phyloP scores from a whole-genome alignment of 306 rosid species.

The Gastrolobium bilobum region DNA sequence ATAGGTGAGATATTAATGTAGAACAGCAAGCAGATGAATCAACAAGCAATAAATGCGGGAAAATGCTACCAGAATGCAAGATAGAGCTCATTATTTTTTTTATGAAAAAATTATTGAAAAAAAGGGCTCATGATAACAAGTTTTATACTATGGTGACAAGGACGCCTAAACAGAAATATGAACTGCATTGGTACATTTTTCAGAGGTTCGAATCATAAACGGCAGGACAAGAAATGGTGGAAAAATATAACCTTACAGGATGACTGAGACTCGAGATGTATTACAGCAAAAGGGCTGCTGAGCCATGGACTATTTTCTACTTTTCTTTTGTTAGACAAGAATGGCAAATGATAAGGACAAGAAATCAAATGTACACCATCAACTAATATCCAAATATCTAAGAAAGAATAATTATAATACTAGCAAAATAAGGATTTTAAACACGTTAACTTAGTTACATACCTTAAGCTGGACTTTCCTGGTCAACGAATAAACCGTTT shows the following conservation, averaged over 20 bases:
- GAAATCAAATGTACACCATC: conserved; percentile 10
- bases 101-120: not conserved
- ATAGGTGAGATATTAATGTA: conserved; percentile 15
- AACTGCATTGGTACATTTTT: not conserved
- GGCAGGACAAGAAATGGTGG: not conserved
- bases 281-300: not conserved
- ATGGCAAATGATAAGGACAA: not conserved
- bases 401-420: not conserved
- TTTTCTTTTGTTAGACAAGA: not conserved
- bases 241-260: not conserved
- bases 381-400: conserved; percentile 27
- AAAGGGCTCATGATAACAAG: not conserved
- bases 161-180: not conserved
- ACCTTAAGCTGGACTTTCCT: conserved; percentile 87
- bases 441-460: conserved; percentile 39
- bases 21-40: conserved; percentile 36
- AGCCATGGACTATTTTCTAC: not conserved
- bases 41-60: conserved; percentile 12
- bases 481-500: conserved; percentile 84
- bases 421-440: conserved; percentile 22
- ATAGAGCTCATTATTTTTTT: conserved; percentile 9
- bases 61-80: not conserved
- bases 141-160: not conserved
- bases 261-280: not conserved
- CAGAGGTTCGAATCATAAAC: not conserved